Percentiles rank a stretch among this genome's conserved stretches.
Evolutionary conservation across 805 yeast species (phyloP).

Genomic region (Candida takata): DNA sequence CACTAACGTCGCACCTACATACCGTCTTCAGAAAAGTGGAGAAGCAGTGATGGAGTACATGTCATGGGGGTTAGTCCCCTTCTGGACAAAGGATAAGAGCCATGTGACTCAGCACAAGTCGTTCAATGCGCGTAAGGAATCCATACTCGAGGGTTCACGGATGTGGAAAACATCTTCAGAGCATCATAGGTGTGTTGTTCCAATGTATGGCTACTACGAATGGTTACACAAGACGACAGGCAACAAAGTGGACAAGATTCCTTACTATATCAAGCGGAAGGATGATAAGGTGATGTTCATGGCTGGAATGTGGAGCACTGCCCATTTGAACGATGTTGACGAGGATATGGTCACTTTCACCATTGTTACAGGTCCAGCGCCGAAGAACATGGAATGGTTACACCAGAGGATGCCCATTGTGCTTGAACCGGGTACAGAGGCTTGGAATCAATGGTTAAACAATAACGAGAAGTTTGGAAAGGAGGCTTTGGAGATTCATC

Average conservation of each 20-base stretch:
- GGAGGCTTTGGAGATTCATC: conserved; percentile 33
- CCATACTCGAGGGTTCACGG: conserved; percentile 37
- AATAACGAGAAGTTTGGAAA: conserved; percentile 32
- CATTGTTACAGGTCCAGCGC: conserved; percentile 69
- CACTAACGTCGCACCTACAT: conserved; percentile 41
- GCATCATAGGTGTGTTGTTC: conserved; percentile 61
- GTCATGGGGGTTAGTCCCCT: conserved; percentile 79
- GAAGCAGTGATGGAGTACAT: conserved; percentile 38
- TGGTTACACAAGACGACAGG: conserved; percentile 42
- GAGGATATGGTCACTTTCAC: conserved; percentile 44
- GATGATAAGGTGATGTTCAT: conserved; percentile 50
- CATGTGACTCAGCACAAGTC: conserved; percentile 36
- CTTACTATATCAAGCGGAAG: conserved; percentile 56
- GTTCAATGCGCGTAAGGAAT: conserved; percentile 72
- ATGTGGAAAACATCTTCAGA: conserved; percentile 50
- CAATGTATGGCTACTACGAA: conserved; percentile 81
- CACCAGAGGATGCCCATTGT: conserved; percentile 78
- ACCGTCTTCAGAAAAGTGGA: conserved; percentile 8
- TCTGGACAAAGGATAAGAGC: conserved; percentile 43
- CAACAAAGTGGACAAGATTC: conserved; percentile 38
- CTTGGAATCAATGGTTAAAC: conserved; percentile 61
- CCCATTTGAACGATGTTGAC: conserved; percentile 17
- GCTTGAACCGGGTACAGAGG: conserved; percentile 48
- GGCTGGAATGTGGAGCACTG: conserved; percentile 47
- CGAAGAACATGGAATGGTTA: conserved; percentile 53